Conservation (phyloP, 1,284 basidiomycete genomes). For the Fomitopsis betulina region DNA sequence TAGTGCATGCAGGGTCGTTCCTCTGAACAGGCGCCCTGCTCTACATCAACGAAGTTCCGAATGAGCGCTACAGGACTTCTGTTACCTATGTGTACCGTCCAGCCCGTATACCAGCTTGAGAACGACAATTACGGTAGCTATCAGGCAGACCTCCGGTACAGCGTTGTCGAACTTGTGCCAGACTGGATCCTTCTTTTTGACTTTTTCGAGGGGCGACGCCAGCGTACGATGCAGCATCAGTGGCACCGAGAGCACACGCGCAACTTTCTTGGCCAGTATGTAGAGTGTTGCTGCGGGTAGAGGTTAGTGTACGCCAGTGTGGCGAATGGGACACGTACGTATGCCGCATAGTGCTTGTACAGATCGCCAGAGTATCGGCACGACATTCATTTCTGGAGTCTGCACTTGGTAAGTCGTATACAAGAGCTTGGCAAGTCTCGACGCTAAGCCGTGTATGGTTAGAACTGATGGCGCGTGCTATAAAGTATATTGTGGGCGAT, state of each 20-base stretch:
- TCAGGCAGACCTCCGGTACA: constrained; percentile 73
- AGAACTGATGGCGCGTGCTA: constrained; percentile 62
- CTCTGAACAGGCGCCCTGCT: constrained; percentile 32
- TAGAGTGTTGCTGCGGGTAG: constrained; percentile 54
- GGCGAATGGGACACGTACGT: constrained; percentile 46
- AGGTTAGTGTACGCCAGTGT: constrained; percentile 3
- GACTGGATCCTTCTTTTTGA: constrained; percentile 36
- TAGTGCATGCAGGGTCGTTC: constrained; percentile 58
- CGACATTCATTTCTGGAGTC: constrained; percentile 76
- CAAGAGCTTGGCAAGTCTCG: constrained; percentile 57
- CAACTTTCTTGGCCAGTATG: constrained; percentile 53
- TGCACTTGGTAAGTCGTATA: constrained; percentile 51
- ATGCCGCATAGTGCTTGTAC: constrained; percentile 68
- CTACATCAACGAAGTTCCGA: constrained; percentile 1
- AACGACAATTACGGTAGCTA: constrained; percentile 62
- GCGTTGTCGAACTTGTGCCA: constrained; percentile 55
- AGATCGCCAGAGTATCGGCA: constrained; percentile 80
- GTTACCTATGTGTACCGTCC: constrained; percentile 64
- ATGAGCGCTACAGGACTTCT: background rate
- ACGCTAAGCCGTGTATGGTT: constrained; percentile 54
- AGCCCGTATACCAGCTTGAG: constrained; percentile 84
- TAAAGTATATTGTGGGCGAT: constrained; percentile 1
- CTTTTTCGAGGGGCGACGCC: constrained; percentile 35
- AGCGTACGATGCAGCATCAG: constrained; percentile 57
- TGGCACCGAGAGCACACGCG: constrained; percentile 52